Evolutionary conservation across 1,284 basidiomycete species (phyloP).

Genomic region (Flammula alnicola): DNA sequence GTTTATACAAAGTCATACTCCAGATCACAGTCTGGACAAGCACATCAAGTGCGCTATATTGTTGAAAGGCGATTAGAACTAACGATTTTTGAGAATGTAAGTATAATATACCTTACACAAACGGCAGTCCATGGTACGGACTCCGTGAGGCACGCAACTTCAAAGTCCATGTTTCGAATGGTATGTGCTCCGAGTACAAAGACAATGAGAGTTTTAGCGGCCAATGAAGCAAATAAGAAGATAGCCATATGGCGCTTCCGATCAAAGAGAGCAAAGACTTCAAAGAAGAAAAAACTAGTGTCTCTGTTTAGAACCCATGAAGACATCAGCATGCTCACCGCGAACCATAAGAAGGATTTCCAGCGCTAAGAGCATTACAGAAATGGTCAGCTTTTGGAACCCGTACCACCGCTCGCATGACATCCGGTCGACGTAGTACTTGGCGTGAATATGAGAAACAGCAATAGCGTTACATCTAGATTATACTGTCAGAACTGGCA

Average conservation of each 20-base stretch:
- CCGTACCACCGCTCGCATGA: not conserved
- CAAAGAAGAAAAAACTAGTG: not conserved
- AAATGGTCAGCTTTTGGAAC: not conserved
- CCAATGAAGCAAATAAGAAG: not conserved
- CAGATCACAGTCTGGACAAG: conserved; percentile 1
- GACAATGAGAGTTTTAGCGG: not conserved
- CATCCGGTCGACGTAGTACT: not conserved
- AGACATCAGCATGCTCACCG: not conserved
- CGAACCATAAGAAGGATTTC: conserved; percentile 6
- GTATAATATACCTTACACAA: not conserved
- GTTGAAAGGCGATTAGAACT: not conserved
- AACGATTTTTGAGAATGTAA: not conserved
- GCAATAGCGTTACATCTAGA: conserved; percentile 2
- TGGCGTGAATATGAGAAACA: conserved; percentile 4
- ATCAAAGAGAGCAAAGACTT: conserved; percentile 7
- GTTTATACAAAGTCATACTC: conserved; percentile 5
- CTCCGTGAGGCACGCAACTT: conserved; percentile 1
- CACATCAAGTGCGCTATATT: not conserved
- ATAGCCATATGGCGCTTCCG: not conserved
- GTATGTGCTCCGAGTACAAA: not conserved
- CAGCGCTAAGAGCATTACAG: not conserved
- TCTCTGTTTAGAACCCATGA: not conserved
- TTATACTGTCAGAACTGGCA: not conserved
- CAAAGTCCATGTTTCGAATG: not conserved
- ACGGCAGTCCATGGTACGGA: not conserved